Base-by-base conservation (phyloP, 495 filamentous ascomycete genomes). In the Wilcoxina mikolae region DNA sequence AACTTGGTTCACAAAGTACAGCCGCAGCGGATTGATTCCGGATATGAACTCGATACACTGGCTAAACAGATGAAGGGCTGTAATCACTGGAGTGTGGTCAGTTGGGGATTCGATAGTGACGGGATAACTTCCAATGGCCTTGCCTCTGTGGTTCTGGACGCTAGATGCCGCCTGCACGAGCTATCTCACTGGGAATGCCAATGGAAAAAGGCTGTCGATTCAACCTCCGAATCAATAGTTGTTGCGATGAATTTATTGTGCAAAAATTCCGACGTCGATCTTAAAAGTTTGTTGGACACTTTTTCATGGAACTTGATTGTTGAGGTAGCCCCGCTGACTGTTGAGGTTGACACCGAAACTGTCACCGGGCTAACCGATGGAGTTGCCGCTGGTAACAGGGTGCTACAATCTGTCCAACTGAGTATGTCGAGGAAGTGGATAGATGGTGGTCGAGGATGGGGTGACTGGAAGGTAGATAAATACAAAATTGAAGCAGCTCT, bases 261-360 rank as follows among this genome's bases (percentile, higher is more conserved):
- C 39, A 57, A 45, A 0, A 35, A 10, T 22, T 2, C 25, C 1
- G 51, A 57, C 4, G 20, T 58, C 27, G 39, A 20, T 1, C n/a
- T 57, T 29, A 11, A 42, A 22, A 20, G 45, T 11, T 3, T 10
- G 11, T 22, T 28, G 4, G 22, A n/a, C 4, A 10, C 10, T 9
- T 60, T 58, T 9, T 15, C 45, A 18, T 60, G 55, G 55, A 47
- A 51, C 5, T 25, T 60, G 11, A 12, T 41, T 2, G 51, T 60
- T 1, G 35, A 60, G 10, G 51, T 55, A 22, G 35, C n/a, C 27
- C 49, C 0, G 52, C n/a, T n/a, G n/a, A n/a, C n/a, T n/a, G n/a
- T n/a, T n/a, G n/a, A n/a, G n/a, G n/a, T n/a, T n/a, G 43, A 20
- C 7, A 35, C 15, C 31, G 7, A 35, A 35, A 15, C 31, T n/a